Base-by-base conservation (phyloP, 352 stramenopile genomes). In the Globisporangium spinosum region DNA sequence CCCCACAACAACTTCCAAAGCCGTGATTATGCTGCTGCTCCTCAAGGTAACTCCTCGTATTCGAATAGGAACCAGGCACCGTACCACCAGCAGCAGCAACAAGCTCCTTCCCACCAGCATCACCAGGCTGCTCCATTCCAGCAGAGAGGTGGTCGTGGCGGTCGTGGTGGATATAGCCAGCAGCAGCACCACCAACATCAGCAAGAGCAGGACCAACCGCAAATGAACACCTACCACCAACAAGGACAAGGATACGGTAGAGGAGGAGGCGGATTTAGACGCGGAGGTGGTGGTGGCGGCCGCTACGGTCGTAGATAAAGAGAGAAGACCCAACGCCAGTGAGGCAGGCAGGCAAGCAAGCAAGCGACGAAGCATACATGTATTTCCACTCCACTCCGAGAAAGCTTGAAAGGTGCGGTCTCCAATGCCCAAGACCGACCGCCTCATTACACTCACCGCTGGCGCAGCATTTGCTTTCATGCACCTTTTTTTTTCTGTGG, bases 271-370 rank as follows among this genome's bases (percentile, higher is more conserved):
- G 57, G 62, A 47, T 69, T 58, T 55, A 47, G 64, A 58, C 64
- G 64, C 29, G 64, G 56, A 10, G 72, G 72, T n/a, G 72, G 72
- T 25, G 72, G 72, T 32, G 73, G 74, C 2, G 71, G 68, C 29
- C 71, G 74, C 29, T 77, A 71, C 13, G 71, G 71, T 2, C 71
- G 71, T 27, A 58, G 65, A 62, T 75, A 70, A 57, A 71, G 54
- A 65, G 58, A 40, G 34, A 47, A 20, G 35, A 23, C 25, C 25
- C 12, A 34, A 45, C 6, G 17, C 25, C 60, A n/a, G 23, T 15
- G 53, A 38, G 35, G 3, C 61, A 58, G 10, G n/a, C 49, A 29
- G 20, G 2, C 22, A 38, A 54, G 15, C 38, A 55, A 64, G 3
- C 22, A 38, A 54, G 23, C 38, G 40, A 64, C 38, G 58, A 43